Evolutionary conservation across 176 grass and related monocot genomes (phyloP), one percentile per base, ranked within the genome.

Genomic region (Eragrostis nindensis): DNA sequence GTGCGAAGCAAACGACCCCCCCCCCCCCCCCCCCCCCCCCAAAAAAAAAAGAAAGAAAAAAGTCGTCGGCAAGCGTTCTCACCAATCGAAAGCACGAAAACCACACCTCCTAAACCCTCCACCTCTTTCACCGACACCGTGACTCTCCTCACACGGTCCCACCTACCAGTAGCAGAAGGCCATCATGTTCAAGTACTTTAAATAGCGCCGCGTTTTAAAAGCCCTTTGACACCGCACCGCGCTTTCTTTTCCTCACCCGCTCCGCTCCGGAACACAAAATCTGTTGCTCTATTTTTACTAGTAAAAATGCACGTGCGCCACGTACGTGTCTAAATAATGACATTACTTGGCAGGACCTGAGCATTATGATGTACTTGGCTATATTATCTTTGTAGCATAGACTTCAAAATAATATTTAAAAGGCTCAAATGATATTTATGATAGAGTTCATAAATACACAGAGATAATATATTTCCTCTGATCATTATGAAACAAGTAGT

Each of bases 21-120:
- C n/a, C n/a, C n/a, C n/a, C n/a, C n/a, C n/a, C n/a, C n/a, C n/a
- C n/a, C n/a, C n/a, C n/a, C n/a, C n/a, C n/a, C n/a, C n/a, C n/a
- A n/a, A n/a, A n/a, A n/a, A 40, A 29, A 29, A 17, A 73, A 3
- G 7, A 24, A 13, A n/a, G 4, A 6, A 11, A 47, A 2, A 72
- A 67, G 41, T 79, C 75, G 76, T 88, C 81, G 86, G 86, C 86
- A 84, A 62, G 76, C 22, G 62, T 75, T 80, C 50, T 15, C 86
- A 74, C 69, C 69, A 62, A 68, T 29, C 49, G 61, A 74, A 18
- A 4, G 40, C 4, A n/a, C 21, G 16, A 40, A 19, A 17, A 15
- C 45, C 21, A 17, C 15, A 44, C 56, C 4, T 0, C 29, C 1
- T 0, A 0, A 0, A 7, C 7, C 53, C 0, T 1, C 0, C 6